phyloP scores from a whole-genome alignment of 805 yeast species.

The Torulaspora maleeae region DNA sequence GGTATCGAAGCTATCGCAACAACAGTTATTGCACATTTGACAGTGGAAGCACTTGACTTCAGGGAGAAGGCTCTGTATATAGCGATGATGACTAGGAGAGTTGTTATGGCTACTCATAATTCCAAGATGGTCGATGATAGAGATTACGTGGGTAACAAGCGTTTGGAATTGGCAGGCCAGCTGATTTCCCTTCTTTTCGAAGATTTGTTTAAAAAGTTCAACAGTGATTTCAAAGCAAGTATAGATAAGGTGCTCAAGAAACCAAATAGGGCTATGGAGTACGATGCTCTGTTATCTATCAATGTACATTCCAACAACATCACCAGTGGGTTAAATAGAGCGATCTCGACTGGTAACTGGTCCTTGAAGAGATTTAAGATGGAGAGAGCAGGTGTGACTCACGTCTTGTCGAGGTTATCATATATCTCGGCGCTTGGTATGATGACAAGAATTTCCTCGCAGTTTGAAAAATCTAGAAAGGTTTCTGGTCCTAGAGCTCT shows the following conservation, averaged over 20 bases:
- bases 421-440: conserved; percentile 95
- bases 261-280: conserved; percentile 91
- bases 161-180: conserved; percentile 96
- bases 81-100: conserved; percentile 95
- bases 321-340: conserved; percentile 90
- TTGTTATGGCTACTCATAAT: conserved; percentile 89
- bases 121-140: conserved; percentile 97
- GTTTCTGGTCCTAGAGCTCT: conserved; percentile 98
- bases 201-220: conserved; percentile 94
- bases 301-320: conserved; percentile 89
- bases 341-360: conserved; percentile 99
- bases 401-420: conserved; percentile 84
- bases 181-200: conserved; percentile 91
- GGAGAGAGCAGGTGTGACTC: conserved; percentile 99
- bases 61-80: conserved; percentile 91
- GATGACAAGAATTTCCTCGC: conserved; percentile 99
- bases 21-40: conserved; percentile 90
- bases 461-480: conserved; percentile 94
- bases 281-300: conserved; percentile 86
- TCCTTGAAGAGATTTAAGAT: conserved; percentile 96
- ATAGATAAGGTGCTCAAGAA: conserved; percentile 90
- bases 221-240: conserved; percentile 88
- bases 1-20: conserved; percentile 97
- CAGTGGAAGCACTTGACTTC: conserved; percentile 79
- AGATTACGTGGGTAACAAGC: conserved; percentile 97